Base-by-base conservation (phyloP, 768 basidiomycete species). In the Aureoboletus auriporus region DNA sequence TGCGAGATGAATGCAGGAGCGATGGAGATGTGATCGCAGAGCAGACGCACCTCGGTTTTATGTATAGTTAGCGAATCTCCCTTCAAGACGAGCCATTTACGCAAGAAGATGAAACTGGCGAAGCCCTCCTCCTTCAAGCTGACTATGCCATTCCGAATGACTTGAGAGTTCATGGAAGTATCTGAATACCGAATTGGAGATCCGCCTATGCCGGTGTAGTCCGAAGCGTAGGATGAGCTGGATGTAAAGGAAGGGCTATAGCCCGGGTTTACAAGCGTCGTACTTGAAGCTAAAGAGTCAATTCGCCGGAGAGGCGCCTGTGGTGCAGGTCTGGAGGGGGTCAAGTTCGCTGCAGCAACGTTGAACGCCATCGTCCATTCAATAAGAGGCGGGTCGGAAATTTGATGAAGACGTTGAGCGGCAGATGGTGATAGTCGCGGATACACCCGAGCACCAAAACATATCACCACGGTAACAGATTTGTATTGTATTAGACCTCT, bases 121-220 rank as follows among this genome's bases (percentile, higher is more conserved):
- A 97, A 83, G 1, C 92, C 89, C 42, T 96, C 94, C 67, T 99
- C 95, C 75, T 98, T 98, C 60, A 95, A 75, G 65, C 78, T 86
- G 39, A 89, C 92, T 37, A 71, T 71, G n/a, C 89, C 95, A 47
- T 71, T 71, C 38, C 90, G 73, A 39, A 93, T 70, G 44, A 86
- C 65, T 41, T 80, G 76, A 2, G 73, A 53, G 51, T 57, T 62
- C 44, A 64, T 55, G 43, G 62, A 47, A 23, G 56, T 46, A 33
- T 71, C 69, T 5, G 72, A 71, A 46, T 66, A 67, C 46, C 82
- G 75, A 66, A 79, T 78, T 27, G 89, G 89, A 2, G 87, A 85
- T 39, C 80, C 89, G 42, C 89, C 89, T 52, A 91, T 91, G 46
- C 89, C 88, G 7, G 84, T 78, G 68, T 89, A 89, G n/a, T 79